Percentiles rank a stretch among this genome's conserved stretches.
phyloP scores from a whole-genome alignment of 106 monocot genomes.

The Platanthera guangdongensis region DNA sequence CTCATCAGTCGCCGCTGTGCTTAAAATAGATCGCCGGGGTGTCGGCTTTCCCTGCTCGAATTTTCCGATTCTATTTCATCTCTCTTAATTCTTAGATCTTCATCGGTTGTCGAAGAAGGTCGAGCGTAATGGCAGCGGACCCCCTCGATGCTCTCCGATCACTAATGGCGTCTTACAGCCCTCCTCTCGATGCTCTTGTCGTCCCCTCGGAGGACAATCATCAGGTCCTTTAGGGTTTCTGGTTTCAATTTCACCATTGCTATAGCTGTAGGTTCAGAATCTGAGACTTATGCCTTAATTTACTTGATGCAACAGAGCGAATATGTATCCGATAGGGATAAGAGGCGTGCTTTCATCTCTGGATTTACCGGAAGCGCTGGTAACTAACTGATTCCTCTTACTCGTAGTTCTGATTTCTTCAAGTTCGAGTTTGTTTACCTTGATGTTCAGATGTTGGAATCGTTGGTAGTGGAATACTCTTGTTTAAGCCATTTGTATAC shows the following conservation, averaged over 20 bases:
- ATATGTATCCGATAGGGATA: slow-evolving; percentile 85
- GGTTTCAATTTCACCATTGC: neutral
- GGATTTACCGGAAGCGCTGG: slow-evolving; percentile 97
- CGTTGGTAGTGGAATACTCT: neutral
- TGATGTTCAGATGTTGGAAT: neutral
- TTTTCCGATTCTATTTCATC: neutral
- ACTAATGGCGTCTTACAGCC: slow-evolving; percentile 72
- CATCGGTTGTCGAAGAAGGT: neutral
- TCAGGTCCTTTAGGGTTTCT: slow-evolving; percentile 39
- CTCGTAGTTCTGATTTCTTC: neutral
- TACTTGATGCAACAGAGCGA: slow-evolving; percentile 54
- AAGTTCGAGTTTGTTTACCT: neutral
- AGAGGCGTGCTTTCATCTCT: slow-evolving; percentile 73
- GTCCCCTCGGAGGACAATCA: slow-evolving; percentile 94
- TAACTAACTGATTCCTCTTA: slow-evolving; percentile 16
- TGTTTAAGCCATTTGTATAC: neutral
- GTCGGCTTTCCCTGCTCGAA: neutral
- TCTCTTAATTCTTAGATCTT: neutral
- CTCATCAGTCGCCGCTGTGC: neutral
- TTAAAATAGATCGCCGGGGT: neutral
- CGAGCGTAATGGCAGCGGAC: slow-evolving; percentile 22
- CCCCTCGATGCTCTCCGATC: slow-evolving; percentile 65
- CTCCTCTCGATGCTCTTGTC: slow-evolving; percentile 80
- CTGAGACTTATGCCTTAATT: neutral
- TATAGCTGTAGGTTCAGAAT: neutral